phyloP scores from a whole-genome alignment of 768 basidiomycete genomes.

The Rhodotorula paludigena region DNA sequence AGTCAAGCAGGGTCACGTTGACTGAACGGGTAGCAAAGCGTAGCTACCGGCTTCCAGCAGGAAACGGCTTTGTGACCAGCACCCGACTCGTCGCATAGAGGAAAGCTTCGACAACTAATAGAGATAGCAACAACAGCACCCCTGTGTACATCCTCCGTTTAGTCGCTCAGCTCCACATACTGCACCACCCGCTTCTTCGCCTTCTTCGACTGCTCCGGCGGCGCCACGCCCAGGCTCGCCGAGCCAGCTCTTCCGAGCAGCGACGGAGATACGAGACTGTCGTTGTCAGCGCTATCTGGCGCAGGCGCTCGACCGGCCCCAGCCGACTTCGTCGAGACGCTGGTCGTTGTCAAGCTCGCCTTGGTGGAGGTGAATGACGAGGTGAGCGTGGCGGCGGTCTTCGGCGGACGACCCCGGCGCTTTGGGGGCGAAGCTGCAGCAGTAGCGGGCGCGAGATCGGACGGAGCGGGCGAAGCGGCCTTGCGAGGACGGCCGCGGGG shows the following conservation, averaged over 20 bases:
- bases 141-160: too few species aligned
- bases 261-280: background rate
- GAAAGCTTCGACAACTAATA: too few species aligned
- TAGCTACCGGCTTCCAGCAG: too few species aligned
- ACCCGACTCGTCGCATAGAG: too few species aligned
- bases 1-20: too few species aligned
- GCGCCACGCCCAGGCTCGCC: too few species aligned
- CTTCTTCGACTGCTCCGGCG: background rate
- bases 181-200: background rate
- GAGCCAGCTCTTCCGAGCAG: background rate
- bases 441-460: background rate
- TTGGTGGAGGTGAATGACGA: constrained; percentile 8
- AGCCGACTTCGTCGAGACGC: too few species aligned
- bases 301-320: background rate
- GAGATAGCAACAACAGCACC: too few species aligned
- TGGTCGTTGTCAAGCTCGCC: background rate
- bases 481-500: background rate
- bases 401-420: background rate
- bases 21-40: too few species aligned
- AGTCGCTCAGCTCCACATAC: constrained; percentile 27
- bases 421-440: background rate
- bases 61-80: too few species aligned
- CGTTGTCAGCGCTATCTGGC: background rate
- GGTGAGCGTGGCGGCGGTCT: background rate
- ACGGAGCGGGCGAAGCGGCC: background rate